Evolutionary conservation across 305 asterid species (phyloP), one percentile per base, ranked within the genome.

Genomic region (Coffea humblotiana): DNA sequence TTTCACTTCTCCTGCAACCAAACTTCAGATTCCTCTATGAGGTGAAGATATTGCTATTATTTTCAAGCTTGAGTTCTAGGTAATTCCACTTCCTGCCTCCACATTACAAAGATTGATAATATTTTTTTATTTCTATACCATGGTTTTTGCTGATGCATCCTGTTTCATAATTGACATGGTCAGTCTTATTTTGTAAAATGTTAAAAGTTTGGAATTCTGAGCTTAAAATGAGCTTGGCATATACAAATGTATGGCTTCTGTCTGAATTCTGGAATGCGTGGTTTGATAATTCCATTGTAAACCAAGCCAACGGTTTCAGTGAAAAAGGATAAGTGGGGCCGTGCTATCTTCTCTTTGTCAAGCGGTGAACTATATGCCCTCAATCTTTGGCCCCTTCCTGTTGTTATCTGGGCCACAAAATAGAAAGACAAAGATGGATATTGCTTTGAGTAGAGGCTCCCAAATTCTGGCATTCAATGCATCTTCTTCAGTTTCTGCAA

Each of bases 371-470:
- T 73, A 45, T 72, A 63, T 43, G 43, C 27, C 71, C 45, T 60
- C 61, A 76, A 66, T n/a, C 37, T 58, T 27, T 68, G 74, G 69
- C 27, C 73, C 23, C 56, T 40, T 18, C 32, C 25, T 54, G 70
- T 6, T 45, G 72, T 56, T 35, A 69, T 45, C 45, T 67, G 78
- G 43, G 23, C 43, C 40, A 32, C 61, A 23, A 40, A 37, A n/a
- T 35, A 70, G 47, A 66, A 32, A 77, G 74, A 65, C 60, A 78
- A 79, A 71, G 27, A 94, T 92, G 98, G 89, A 84, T 49, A 78
- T 83, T 79, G 88, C 93, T 75, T 79, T 83, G 69, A 88, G 88
- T 66, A 82, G 88, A 85, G 71, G 90, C 81, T 85, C 84, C 79
- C 95, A 87, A 70, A 77, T 87, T 82, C 79, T 87, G 83, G 89